phyloP scores from a whole-genome alignment of 805 yeast species.

The Clavispora vitiphila region DNA sequence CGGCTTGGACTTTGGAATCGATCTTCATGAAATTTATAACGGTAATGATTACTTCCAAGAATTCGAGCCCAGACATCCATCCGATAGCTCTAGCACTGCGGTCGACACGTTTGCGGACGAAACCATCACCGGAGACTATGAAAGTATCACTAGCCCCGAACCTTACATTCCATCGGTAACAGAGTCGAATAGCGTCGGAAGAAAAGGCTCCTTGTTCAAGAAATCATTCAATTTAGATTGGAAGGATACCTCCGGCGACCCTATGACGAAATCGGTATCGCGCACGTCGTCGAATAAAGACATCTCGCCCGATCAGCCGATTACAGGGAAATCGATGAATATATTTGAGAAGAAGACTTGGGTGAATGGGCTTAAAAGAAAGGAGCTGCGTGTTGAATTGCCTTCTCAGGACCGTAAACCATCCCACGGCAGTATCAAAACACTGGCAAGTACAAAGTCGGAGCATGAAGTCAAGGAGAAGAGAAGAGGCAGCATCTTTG shows the following conservation, averaged over 20 bases:
- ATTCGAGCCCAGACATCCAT: constrained; percentile 8
- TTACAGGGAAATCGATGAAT: constrained; percentile 1
- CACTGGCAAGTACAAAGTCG: constrained; percentile 6
- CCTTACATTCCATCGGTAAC: neutral
- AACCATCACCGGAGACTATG: constrained; percentile 2
- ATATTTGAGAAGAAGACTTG: constrained; percentile 32
- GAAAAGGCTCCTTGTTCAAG: constrained; percentile 22
- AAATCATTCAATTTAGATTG: constrained; percentile 27
- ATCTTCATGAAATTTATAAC: constrained; percentile 76
- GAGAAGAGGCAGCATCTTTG: constrained; percentile 29
- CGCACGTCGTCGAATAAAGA: constrained; percentile 8
- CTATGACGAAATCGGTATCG: constrained; percentile 8
- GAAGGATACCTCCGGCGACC: constrained; percentile 8
- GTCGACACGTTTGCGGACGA: constrained; percentile 7
- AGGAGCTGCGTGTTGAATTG: constrained; percentile 21
- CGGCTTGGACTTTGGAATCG: constrained; percentile 41
- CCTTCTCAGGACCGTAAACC: constrained; percentile 15
- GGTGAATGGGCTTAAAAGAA: constrained; percentile 35
- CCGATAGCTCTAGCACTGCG: constrained; percentile 7
- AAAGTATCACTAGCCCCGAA: constrained; percentile 1
- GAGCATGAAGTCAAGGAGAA: constrained; percentile 9
- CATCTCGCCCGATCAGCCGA: neutral
- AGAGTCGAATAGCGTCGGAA: constrained; percentile 1
- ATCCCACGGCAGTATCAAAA: constrained; percentile 17
- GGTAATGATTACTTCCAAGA: constrained; percentile 26